Evolutionary conservation across 1,284 basidiomycete species (phyloP).

Genomic region (Inonotus obliquus): DNA sequence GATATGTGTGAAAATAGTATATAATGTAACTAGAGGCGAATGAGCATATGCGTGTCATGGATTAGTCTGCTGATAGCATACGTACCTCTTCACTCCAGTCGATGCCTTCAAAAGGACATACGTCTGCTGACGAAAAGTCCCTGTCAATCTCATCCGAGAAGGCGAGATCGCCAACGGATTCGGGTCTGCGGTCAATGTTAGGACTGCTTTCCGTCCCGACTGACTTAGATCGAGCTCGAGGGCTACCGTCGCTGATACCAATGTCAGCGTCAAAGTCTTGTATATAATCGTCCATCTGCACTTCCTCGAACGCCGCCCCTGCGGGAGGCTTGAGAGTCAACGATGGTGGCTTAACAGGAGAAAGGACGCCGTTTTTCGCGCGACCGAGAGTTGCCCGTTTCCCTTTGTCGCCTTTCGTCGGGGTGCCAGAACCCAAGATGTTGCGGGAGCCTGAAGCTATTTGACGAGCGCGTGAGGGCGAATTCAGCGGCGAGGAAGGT

Average conservation of each 20-base stretch:
- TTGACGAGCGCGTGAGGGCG: constrained; percentile 13
- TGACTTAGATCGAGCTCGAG: neutral
- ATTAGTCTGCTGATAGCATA: constrained; percentile 10
- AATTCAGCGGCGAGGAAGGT: constrained; percentile 21
- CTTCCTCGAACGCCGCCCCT: neutral
- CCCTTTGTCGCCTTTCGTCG: constrained; percentile 18
- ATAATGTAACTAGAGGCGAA: constrained; percentile 44
- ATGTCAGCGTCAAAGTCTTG: constrained; percentile 16
- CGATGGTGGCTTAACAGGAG: constrained; percentile 5
- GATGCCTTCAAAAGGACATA: constrained; percentile 21
- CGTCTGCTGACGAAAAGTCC: neutral
- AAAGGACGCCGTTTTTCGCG: neutral
- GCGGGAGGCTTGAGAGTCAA: neutral
- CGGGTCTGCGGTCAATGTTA: neutral
- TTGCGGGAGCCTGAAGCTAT: constrained; percentile 23
- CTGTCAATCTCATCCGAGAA: constrained; percentile 3
- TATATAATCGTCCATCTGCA: constrained; percentile 11
- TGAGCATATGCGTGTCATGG: constrained; percentile 1
- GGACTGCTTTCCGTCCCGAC: constrained; percentile 7
- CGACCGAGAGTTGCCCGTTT: neutral
- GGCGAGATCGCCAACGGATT: constrained; percentile 2
- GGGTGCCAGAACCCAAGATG: constrained; percentile 13
- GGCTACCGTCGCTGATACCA: constrained; percentile 1
- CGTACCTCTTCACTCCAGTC: constrained; percentile 56
- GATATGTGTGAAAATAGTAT: constrained; percentile 53